Conservation (phyloP, 768 basidiomycete genomes). For the Mycena polygramma region DNA sequence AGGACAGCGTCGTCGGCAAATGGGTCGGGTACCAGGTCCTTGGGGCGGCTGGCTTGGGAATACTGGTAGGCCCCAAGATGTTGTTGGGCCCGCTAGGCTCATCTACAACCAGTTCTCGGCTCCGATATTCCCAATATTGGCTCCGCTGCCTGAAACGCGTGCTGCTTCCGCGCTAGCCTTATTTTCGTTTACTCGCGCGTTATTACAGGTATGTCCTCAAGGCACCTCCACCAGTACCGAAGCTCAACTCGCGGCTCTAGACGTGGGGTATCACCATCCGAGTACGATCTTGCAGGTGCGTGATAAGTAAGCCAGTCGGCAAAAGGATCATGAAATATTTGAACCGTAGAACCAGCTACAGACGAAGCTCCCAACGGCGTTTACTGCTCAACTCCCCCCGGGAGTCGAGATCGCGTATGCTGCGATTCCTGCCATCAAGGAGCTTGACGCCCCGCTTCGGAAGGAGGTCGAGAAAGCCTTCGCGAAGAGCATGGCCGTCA, state of each 20-base stretch:
- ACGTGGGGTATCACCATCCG: constrained; percentile 7
- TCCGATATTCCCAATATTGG: constrained; percentile 53
- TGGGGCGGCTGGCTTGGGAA: constrained; percentile 11
- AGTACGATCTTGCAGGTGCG: constrained; percentile 5
- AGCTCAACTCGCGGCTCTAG: too few relatives aligned
- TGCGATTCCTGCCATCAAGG: constrained; percentile 34
- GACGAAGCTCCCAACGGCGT: constrained; percentile 16
- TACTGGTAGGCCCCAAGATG: background rate
- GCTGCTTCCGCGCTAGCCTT: constrained; percentile 54
- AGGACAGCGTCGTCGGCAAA: constrained; percentile 31
- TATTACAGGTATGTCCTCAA: background rate
- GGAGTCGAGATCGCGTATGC: constrained; percentile 19
- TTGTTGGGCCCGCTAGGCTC: background rate
- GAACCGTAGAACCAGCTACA: constrained; percentile 52
- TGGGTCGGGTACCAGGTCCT: constrained; percentile 47
- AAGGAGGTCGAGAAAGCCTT: constrained; percentile 56
- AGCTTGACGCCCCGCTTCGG: constrained; percentile 38
- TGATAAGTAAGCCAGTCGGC: background rate
- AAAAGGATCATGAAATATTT: too few relatives aligned
- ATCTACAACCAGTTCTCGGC: constrained; percentile 20
- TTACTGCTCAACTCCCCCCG: constrained; percentile 1
- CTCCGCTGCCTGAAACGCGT: constrained; percentile 48
- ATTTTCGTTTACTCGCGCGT: constrained; percentile 42
- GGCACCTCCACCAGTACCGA: too few relatives aligned
- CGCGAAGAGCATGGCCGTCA: constrained; percentile 47